Conservation (phyloP, 805 yeast genomes). For the Monosporozyma aquatica region DNA sequence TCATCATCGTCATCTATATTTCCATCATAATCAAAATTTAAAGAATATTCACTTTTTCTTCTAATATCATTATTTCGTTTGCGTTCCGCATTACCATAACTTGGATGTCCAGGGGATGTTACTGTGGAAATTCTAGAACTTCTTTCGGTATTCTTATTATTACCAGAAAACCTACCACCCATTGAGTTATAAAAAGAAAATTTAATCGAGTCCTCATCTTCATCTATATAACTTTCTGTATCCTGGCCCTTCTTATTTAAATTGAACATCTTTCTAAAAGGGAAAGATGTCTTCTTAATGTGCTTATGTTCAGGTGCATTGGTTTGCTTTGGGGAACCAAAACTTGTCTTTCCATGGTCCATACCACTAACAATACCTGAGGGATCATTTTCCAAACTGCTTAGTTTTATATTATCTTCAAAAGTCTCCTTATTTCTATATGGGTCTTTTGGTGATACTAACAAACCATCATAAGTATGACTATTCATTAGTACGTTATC, state of each 20-base stretch:
- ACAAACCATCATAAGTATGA: background rate
- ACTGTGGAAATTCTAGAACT: no score
- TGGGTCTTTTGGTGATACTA: conserved; percentile 3
- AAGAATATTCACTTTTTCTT: conserved; percentile 13
- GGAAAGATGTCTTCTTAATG: conserved; percentile 11
- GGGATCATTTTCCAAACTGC: background rate
- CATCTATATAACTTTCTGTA: background rate
- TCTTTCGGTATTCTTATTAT: no score
- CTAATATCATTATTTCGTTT: background rate
- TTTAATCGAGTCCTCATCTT: background rate
- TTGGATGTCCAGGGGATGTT: no score
- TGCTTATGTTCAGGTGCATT: conserved; percentile 9
- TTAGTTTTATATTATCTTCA: background rate
- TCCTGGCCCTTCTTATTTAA: conserved; percentile 11
- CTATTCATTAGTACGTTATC: background rate
- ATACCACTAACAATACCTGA: background rate
- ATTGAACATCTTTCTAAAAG: conserved; percentile 21
- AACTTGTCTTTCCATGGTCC: conserved; percentile 2
- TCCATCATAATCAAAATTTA: conserved; percentile 27
- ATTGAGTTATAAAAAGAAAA: background rate
- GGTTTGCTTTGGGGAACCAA: conserved; percentile 11
- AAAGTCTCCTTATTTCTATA: background rate
- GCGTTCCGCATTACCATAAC: background rate
- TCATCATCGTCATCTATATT: conserved; percentile 28
- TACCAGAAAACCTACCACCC: background rate